phyloP scores from a whole-genome alignment of 768 basidiomycete genomes.

The Multifurca ochricompacta region DNA sequence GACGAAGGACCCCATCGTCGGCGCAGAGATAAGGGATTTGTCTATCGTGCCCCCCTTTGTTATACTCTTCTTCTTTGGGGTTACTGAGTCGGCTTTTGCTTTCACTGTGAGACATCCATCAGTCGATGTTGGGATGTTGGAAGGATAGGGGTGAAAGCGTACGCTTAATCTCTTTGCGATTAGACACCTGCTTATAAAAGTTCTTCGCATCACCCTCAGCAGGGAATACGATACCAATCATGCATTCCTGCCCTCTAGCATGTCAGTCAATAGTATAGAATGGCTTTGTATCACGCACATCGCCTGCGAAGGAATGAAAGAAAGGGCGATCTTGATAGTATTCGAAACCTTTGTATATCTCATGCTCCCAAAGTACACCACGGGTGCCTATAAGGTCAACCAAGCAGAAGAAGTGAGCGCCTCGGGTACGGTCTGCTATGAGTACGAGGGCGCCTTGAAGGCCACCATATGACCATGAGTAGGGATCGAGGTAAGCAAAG shows the following conservation, averaged over 20 bases:
- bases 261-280: background rate
- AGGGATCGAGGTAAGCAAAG: slow-evolving; percentile 72
- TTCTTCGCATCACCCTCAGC: slow-evolving; percentile 78
- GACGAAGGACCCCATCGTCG: slow-evolving; percentile 68
- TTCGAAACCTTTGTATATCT: slow-evolving; percentile 75
- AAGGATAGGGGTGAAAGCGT: slow-evolving; percentile 5
- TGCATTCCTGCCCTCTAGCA: slow-evolving; percentile 55
- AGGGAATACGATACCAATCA: slow-evolving; percentile 87
- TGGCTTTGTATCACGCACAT: slow-evolving; percentile 53
- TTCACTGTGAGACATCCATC: slow-evolving; percentile 21
- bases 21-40: slow-evolving; percentile 87
- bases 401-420: slow-evolving; percentile 58
- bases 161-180: slow-evolving; percentile 49
- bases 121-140: background rate
- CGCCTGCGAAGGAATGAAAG: slow-evolving; percentile 89
- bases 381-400: slow-evolving; percentile 81
- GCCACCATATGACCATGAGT: slow-evolving; percentile 81
- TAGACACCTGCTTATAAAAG: slow-evolving; percentile 78
- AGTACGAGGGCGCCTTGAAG: slow-evolving; percentile 81
- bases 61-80: slow-evolving; percentile 50
- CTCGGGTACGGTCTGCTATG: slow-evolving; percentile 49
- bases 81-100: slow-evolving; percentile 38
- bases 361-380: slow-evolving; percentile 90
- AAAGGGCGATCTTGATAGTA: slow-evolving; percentile 79
- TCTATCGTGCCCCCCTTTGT: slow-evolving; percentile 73